Base-by-base conservation (phyloP, 257 asterid species). In the Nyctanthes arbortristis region DNA sequence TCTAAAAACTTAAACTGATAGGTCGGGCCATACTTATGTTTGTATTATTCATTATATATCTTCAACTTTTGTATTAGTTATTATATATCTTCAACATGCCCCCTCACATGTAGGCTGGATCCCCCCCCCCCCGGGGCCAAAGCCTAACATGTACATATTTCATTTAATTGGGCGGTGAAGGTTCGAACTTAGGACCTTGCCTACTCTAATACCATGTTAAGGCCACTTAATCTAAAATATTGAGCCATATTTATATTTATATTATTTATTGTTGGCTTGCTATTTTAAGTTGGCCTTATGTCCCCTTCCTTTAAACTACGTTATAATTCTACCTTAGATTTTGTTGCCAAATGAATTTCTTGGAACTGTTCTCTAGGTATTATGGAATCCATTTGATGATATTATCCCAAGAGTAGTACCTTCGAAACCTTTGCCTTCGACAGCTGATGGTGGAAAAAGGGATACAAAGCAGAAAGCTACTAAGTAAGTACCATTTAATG, bases 331-430 rank as follows among this genome's bases (percentile, higher is more conserved):
- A 62, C 57, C 66, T 69, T 43, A n/a, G 63, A 62, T 56, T 60
- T 66, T 39, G 20, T 63, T 79, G 65, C 45, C 27, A 57, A 66
- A 32, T 30, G 43, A 71, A 66, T 28, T 76, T 69, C 61, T 58
- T 63, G 25, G 64, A 49, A 54, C 60, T 49, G 75, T 66, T 70
- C 62, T 37, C 32, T 69, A 91, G 97, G 96, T 94, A 65, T 74
- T 94, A 67, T 94, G 97, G 99, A 91, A 87, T 77, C 99, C 99
- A 25, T 91, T 94, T 85, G 97, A 94, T 56, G 99, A 94, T 84
- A 87, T 94, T 74, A 80, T 87, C 73, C 97, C 96, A 11, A 84
- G 96, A 80, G 76, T 40, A 49, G 73, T 61, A 63, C 29, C 82
- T 35, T 59, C 79, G 31, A 85, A 79, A 79, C 80, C 90, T 62